A percentile compares a stretch with the other conserved stretches of the same genome.
These are phyloP conservation scores for Microcyclospora tardicrescens DNA, from an alignment of 2,329 filamentous ascomycete genomes.

Conservation along the genomic window DNA sequence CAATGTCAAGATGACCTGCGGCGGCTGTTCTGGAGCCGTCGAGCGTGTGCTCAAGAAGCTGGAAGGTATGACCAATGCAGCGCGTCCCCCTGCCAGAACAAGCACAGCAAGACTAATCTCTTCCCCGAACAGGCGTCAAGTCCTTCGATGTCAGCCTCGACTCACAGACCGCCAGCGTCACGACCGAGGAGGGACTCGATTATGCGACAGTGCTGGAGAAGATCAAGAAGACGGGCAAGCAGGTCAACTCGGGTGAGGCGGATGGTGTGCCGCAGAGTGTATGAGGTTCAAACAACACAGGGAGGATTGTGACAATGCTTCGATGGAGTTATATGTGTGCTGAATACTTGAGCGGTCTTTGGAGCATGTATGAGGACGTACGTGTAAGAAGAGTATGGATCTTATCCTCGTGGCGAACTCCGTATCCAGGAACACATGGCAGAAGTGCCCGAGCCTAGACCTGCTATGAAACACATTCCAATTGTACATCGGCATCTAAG, in stretches of 20 bases:
- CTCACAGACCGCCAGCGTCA: conserved; percentile 66
- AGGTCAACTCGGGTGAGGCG: conserved; percentile 62
- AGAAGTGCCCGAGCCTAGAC: too few relatives aligned
- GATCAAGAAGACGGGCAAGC: conserved; percentile 93
- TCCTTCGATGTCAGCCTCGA: conserved; percentile 80
- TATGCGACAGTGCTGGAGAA: conserved; percentile 75
- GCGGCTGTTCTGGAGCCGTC: conserved; percentile 89
- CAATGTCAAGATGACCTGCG: conserved; percentile 85
- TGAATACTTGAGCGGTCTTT: too few relatives aligned
- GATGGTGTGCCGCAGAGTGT: conserved; percentile 43
- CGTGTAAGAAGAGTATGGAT: too few relatives aligned
- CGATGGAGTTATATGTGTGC: too few relatives aligned
- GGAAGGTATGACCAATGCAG: conserved; percentile 49
- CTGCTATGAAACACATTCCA: too few relatives aligned
- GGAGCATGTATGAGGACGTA: too few relatives aligned
- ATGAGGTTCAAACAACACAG: not conserved
- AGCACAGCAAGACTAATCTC: not conserved
- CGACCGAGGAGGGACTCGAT: conserved; percentile 53
- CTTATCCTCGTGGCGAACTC: too few relatives aligned
- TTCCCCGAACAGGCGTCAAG: conserved; percentile 54
- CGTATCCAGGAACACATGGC: too few relatives aligned
- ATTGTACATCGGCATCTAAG: too few relatives aligned
- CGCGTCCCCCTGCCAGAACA: not conserved
- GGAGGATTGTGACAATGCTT: too few relatives aligned
- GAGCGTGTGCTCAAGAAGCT: conserved; percentile 87